Base-by-base conservation (phyloP, 2,329 filamentous ascomycete genomes). In the Talaromyces sp. region DNA sequence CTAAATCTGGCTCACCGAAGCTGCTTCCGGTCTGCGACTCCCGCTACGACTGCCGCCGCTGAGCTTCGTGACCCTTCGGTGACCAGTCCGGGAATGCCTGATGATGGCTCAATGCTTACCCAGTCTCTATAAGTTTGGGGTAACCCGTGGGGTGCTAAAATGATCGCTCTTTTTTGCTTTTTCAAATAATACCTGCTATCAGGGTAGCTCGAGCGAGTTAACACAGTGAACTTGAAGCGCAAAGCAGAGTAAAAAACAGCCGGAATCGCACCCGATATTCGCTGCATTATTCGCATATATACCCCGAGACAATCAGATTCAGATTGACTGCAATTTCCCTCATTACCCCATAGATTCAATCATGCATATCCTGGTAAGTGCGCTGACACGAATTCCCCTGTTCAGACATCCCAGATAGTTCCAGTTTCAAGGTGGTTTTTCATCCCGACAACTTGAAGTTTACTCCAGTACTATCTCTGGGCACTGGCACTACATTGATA, bases 351-450 rank as follows among this genome's bases (percentile, higher is more conserved):
- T 14, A 22, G 14, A 20, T 22, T 39, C 16, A 37, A 49, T 33
- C 54, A 78, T 78, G 76, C 76, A 78, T 69, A 77, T 78, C 57
- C 70, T 78, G 59, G 76, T 78, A 75, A 64, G 73, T 61, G 32
- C n/a, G 13, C 27, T 19, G 39, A 42, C n/a, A n/a, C n/a, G n/a
- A n/a, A n/a, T n/a, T n/a, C n/a, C n/a, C n/a, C n/a, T n/a, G n/a
- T n/a, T n/a, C n/a, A n/a, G n/a, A n/a, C n/a, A n/a, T n/a, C n/a
- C n/a, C n/a, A n/a, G n/a, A n/a, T n/a, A n/a, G n/a, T n/a, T n/a
- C n/a, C n/a, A n/a, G n/a, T n/a, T n/a, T n/a, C n/a, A n/a, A n/a
- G n/a, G n/a, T n/a, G n/a, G 22, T 14, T 35, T 8, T 24, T 22
- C 20, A 19, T 40, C 16, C 35, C n/a, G n/a, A n/a, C n/a, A n/a